Evolutionary conservation across 78 protist species (phyloP).

Genomic region (Dictyostelium purpureum): DNA sequence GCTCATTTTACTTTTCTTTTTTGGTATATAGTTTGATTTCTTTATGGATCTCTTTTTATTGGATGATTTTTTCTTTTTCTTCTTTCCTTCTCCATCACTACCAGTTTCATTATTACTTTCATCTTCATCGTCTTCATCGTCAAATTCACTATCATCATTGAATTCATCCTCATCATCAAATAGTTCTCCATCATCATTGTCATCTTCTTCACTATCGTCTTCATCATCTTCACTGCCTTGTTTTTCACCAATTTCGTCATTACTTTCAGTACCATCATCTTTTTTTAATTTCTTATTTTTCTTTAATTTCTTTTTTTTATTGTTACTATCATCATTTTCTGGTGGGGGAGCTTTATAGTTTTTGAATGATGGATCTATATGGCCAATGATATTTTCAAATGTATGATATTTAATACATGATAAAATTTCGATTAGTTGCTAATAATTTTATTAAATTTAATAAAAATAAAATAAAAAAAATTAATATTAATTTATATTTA

Average conservation of each 20-base stretch:
- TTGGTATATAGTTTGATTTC: not conserved
- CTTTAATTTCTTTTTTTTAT: not conserved
- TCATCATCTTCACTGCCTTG: not conserved
- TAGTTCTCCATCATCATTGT: not conserved
- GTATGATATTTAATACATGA: constrained; percentile 26
- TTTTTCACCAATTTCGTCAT: not conserved
- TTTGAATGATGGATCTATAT: constrained; percentile 64
- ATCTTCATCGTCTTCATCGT: not conserved
- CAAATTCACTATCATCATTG: not conserved
- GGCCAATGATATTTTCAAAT: constrained; percentile 54
- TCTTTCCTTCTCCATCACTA: no score
- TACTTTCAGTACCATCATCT: not conserved
- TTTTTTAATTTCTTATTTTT: not conserved
- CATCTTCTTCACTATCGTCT: not conserved
- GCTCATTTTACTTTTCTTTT: not conserved
- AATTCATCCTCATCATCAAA: no score
- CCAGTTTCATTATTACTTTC: not conserved
- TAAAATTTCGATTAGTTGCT: constrained; percentile 44
- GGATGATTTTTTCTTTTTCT: constrained; percentile 18
- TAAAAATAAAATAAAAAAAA: not conserved
- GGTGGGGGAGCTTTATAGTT: not conserved
- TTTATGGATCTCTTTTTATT: constrained; percentile 21
- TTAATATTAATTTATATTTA: not conserved
- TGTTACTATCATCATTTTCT: not conserved
- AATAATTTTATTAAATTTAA: not conserved